These are phyloP conservation scores for Amaranthus cruentus DNA, from an alignment of 148 eudicot species.

Conservation along the genomic window DNA sequence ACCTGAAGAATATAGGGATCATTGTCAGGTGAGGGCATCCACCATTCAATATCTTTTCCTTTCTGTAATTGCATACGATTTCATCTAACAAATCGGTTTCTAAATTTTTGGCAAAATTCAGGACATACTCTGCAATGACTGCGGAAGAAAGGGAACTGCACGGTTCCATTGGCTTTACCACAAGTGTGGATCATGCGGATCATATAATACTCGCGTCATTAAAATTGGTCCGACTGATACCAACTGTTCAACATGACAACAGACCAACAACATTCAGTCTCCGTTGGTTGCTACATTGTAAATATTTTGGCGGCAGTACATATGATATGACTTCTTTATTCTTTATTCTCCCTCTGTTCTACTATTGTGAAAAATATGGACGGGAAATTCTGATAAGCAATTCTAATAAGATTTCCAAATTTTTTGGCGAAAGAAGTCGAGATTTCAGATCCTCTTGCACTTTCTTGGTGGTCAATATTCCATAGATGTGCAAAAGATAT, in stretches of 20 bases:
- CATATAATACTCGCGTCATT: constrained; percentile 89
- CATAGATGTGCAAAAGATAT: not conserved
- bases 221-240: constrained; percentile 39
- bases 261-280: constrained; percentile 7
- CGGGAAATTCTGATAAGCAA: not conserved
- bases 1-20: constrained; percentile 85
- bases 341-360: constrained; percentile 4
- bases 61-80: not conserved
- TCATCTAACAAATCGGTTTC: not conserved
- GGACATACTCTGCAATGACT: constrained; percentile 94
- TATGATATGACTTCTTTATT: constrained; percentile 10
- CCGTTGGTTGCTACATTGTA: constrained; percentile 19
- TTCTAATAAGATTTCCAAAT: constrained; percentile 9
- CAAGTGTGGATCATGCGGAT: constrained; percentile 85
- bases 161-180: constrained; percentile 97
- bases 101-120: constrained; percentile 26
- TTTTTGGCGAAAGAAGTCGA: constrained; percentile 17
- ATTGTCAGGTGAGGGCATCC: constrained; percentile 55
- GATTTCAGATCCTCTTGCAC: not conserved
- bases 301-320: constrained; percentile 23
- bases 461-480: not conserved
- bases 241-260: constrained; percentile 36
- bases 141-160: constrained; percentile 75
- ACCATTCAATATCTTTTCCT: not conserved
- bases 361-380: not conserved